Percentiles rank a stretch among this genome's conserved stretches.
phyloP scores from a whole-genome alignment of 2,329 filamentous ascomycete genomes.

The Colletotrichum acutatum region DNA sequence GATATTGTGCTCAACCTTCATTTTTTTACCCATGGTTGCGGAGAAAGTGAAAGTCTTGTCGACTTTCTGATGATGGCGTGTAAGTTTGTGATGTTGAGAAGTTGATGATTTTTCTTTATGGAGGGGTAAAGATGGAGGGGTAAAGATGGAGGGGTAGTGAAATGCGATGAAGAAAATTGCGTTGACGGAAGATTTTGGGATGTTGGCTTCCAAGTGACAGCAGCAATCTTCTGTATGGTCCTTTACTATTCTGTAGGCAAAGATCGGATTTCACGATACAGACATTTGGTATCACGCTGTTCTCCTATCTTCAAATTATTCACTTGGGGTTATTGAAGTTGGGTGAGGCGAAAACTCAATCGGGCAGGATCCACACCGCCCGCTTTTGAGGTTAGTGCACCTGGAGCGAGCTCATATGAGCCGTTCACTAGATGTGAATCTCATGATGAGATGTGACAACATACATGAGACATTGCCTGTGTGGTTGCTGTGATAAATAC shows the following conservation, averaged over 20 bases:
- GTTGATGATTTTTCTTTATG: background rate
- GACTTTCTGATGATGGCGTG: background rate
- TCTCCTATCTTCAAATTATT: background rate
- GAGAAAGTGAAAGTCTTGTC: background rate
- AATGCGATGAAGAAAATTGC: no score
- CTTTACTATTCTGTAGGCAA: background rate
- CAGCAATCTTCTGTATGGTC: background rate
- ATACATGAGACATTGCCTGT: background rate
- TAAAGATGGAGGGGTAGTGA: slow-evolving; percentile 9
- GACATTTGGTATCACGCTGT: background rate
- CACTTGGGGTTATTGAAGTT: background rate
- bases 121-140: slow-evolving; percentile 8
- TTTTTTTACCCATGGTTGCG: slow-evolving; percentile 26
- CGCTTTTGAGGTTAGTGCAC: background rate
- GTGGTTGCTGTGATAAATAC: background rate
- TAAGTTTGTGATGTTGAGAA: background rate
- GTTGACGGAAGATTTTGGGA: background rate
- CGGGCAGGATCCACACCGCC: slow-evolving; percentile 30
- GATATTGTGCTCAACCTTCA: slow-evolving; percentile 9
- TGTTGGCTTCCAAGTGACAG: background rate
- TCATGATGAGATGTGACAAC: background rate
- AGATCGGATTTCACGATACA: background rate
- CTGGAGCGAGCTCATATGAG: background rate
- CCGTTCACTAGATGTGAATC: background rate
- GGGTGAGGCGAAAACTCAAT: slow-evolving; percentile 34